Base-by-base conservation (phyloP, 1,284 basidiomycete genomes). In the Cutaneotrichosporon dermatis region DNA sequence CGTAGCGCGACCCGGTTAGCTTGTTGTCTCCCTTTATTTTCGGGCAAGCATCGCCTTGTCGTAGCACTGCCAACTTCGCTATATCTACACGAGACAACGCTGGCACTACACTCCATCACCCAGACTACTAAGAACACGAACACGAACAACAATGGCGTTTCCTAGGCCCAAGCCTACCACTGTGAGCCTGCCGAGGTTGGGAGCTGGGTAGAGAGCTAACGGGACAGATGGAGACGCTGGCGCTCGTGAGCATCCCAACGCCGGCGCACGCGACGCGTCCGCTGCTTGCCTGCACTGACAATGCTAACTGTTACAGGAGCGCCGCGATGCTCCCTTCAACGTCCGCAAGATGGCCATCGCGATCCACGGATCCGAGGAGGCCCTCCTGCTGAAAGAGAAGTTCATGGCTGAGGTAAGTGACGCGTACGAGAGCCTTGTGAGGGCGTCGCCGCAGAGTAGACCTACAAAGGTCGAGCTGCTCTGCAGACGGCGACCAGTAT, bases 331-430 rank as follows among this genome's bases (percentile, higher is more conserved):
- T 15, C 79, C 80, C 9, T 82, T 82, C 71, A 78, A 81, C 60
- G 72, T 81, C 50, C 76, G 80, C 37, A 75, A 79, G 65, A 68
- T 79, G 51, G 67, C 73, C 9, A 68, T 76, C 63, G 62, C 66
- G 39, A 70, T 78, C 75, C 77, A 79, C 62, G 77, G 77, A 16
- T 75, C 74, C 0, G 76, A 76, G 64, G 67, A 68, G 37, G 69
- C 70, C 12, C 66, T 79, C 33, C 65, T 70, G 2, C 66, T 76
- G 43, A 80, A 80, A 63, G 79, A 80, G 64, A 77, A 76, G 64
- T 79, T 80, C 68, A 82, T 82, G 81, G 76, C 78, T 25, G 82
- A 82, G 71, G 75, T 80, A 54, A 60, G 72, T 64, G n/a, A n/a
- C 0, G 15, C 39, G 39, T 40, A n/a, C n/a, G n/a, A n/a, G n/a